A percentile compares a stretch with the other conserved stretches of the same genome.
Conservation (phyloP, 2,329 filamentous ascomycete genomes). For the Alternaria postmessia region DNA sequence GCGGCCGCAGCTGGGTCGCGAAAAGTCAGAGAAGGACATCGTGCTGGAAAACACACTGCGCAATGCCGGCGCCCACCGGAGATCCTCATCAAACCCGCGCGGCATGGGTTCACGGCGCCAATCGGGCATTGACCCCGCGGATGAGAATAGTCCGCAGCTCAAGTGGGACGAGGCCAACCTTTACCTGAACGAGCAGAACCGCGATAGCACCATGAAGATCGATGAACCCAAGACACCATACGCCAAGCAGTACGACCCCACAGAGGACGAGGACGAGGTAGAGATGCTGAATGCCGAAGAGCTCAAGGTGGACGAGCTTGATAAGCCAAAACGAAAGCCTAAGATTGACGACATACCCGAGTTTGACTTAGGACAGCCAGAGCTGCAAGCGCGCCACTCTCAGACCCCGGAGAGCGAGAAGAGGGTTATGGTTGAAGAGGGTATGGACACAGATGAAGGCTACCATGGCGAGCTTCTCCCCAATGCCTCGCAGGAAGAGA, state of each 20-base stretch:
- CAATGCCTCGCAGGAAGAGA: conserved; percentile 70
- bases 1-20: conserved; percentile 56
- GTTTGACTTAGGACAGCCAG: conserved; percentile 90
- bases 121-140: conserved; percentile 63
- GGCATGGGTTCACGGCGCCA: conserved; percentile 76
- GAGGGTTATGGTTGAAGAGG: conserved; percentile 78
- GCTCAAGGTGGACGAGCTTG: conserved; percentile 73
- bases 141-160: conserved; percentile 74
- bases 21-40: conserved; percentile 81
- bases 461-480: conserved; percentile 68
- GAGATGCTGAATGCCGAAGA: conserved; percentile 73
- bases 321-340: conserved; percentile 62
- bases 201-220: conserved; percentile 97
- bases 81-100: conserved; percentile 77
- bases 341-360: conserved; percentile 82
- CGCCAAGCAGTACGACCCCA: conserved; percentile 87
- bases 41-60: conserved; percentile 93
- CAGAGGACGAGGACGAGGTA: conserved; percentile 82
- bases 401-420: conserved; percentile 65
- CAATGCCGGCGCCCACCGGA: conserved; percentile 88
- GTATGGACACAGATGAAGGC: conserved; percentile 51
- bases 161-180: conserved; percentile 99
- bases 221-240: conserved; percentile 98
- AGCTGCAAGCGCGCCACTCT: conserved; percentile 59
- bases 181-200: conserved; percentile 96